A percentile compares a stretch with the other conserved stretches of the same genome.
Conservation (phyloP, 441 rosid species). For the Erodium texanum region DNA sequence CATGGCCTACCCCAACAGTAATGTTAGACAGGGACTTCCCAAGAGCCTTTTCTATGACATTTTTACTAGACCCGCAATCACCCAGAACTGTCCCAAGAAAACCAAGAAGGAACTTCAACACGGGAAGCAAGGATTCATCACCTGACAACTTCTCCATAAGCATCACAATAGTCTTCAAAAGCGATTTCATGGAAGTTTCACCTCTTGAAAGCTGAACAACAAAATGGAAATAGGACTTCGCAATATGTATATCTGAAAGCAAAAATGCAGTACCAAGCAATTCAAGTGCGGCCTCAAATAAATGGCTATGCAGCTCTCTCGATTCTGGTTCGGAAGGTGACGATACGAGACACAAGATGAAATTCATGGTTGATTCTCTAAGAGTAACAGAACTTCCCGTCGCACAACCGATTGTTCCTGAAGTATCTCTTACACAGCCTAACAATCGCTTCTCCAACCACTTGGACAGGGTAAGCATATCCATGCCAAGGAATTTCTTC, state of each 20-base stretch:
- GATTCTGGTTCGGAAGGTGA: conserved; percentile 40
- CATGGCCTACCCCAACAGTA: conserved; percentile 38
- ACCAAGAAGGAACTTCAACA: conserved; percentile 74
- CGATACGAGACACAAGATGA: conserved; percentile 59
- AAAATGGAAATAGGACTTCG: conserved; percentile 76
- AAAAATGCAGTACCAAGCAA: conserved; percentile 84
- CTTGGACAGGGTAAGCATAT: conserved; percentile 52
- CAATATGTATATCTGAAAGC: conserved; percentile 69
- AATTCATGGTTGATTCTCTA: conserved; percentile 84
- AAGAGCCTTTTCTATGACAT: conserved; percentile 35
- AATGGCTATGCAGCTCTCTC: conserved; percentile 53
- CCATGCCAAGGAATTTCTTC: conserved; percentile 64
- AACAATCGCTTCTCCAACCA: conserved; percentile 93
- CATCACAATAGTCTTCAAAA: conserved; percentile 55
- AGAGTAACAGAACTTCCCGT: conserved; percentile 61
- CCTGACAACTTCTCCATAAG: conserved; percentile 77
- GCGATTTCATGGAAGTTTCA: conserved; percentile 53
- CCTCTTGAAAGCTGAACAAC: conserved; percentile 80
- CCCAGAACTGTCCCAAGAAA: conserved; percentile 74
- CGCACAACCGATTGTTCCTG: conserved; percentile 41
- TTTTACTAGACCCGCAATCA: conserved; percentile 54
- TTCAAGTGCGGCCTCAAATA: conserved; percentile 79
- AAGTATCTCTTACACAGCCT: conserved; percentile 55
- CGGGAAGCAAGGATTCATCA: conserved; percentile 75
- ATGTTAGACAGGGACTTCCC: conserved; percentile 47